phyloP scores from a whole-genome alignment of 305 asterid genomes.

The Lippia alba region DNA sequence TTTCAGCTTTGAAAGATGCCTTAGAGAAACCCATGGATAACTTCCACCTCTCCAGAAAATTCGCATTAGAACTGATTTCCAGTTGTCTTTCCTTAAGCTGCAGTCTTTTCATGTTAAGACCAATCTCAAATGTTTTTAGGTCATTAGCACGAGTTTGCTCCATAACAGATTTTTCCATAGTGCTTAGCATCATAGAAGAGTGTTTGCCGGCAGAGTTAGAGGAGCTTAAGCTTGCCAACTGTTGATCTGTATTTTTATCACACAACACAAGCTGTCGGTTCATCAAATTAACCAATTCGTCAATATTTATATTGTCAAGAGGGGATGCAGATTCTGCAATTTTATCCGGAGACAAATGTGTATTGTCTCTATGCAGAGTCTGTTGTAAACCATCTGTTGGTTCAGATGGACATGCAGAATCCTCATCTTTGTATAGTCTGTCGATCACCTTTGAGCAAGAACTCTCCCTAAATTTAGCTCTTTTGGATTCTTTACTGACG shows the following conservation, averaged over 20 bases:
- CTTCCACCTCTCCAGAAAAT: constrained; percentile 75
- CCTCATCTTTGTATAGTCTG: constrained; percentile 25
- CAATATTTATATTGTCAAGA: constrained; percentile 25
- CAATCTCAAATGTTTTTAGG: constrained; percentile 74
- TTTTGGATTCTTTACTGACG: constrained; percentile 33
- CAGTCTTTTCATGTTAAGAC: constrained; percentile 67
- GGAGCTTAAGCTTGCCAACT: constrained; percentile 43
- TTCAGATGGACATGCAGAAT: constrained; percentile 34
- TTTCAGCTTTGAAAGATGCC: constrained; percentile 72
- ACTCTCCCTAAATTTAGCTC: constrained; percentile 30
- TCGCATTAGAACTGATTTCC: constrained; percentile 58
- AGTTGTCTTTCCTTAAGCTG: constrained; percentile 77
- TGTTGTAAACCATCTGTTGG: constrained; percentile 41
- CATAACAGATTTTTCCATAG: constrained; percentile 65
- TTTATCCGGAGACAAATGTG: constrained; percentile 34
- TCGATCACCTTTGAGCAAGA: constrained; percentile 40
- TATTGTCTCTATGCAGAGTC: constrained; percentile 28
- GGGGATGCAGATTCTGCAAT: constrained; percentile 35
- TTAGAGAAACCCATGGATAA: constrained; percentile 82
- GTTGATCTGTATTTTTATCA: constrained; percentile 48
- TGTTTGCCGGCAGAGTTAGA: constrained; percentile 28
- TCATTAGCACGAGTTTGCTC: constrained; percentile 90
- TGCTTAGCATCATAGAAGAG: constrained; percentile 36
- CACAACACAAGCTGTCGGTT: constrained; percentile 60
- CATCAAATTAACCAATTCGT: constrained; percentile 38